A percentile compares a stretch with the other conserved stretches of the same genome.
These are phyloP conservation scores for Penicillium sp. DNA, from an alignment of 2,329 filamentous ascomycete genomes.

Conservation along the genomic window DNA sequence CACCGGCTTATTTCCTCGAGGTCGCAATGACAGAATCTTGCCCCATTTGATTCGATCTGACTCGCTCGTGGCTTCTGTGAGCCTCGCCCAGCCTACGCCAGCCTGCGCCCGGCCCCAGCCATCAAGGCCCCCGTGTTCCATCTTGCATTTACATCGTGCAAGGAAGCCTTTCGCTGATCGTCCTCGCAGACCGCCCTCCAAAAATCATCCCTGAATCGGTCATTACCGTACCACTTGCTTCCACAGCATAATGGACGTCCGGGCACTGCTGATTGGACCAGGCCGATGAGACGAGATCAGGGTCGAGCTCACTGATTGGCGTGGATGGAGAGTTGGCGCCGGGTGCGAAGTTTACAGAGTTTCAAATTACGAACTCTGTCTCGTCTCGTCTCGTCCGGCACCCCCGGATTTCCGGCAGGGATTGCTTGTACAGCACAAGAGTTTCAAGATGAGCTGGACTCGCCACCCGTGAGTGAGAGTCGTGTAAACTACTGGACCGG, in stretches of 20 bases:
- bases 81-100: not conserved
- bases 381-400: not conserved
- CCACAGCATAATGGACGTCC: not conserved
- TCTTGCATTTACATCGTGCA: not conserved
- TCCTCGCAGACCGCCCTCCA: not conserved
- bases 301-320: slow-evolving; percentile 12
- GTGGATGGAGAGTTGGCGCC: not conserved
- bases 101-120: not conserved
- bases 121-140: not conserved
- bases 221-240: not conserved
- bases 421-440: slow-evolving; percentile 13
- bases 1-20: not conserved
- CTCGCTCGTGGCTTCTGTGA: not conserved
- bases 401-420: slow-evolving; percentile 8
- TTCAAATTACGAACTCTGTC: slow-evolving; percentile 5
- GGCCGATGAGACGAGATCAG: not conserved
- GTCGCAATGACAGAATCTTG: not conserved
- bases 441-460: slow-evolving; percentile 4
- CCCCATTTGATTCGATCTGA: not conserved
- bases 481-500: not conserved
- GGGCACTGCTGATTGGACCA: slow-evolving; percentile 10
- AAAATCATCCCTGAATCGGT: not conserved
- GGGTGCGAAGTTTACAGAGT: not conserved
- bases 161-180: not conserved
- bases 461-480: not conserved